A percentile compares a stretch with the other conserved stretches of the same genome.
These are phyloP conservation scores for Daldinia decipiens DNA, from an alignment of 495 filamentous ascomycete species.

Conservation along the genomic window DNA sequence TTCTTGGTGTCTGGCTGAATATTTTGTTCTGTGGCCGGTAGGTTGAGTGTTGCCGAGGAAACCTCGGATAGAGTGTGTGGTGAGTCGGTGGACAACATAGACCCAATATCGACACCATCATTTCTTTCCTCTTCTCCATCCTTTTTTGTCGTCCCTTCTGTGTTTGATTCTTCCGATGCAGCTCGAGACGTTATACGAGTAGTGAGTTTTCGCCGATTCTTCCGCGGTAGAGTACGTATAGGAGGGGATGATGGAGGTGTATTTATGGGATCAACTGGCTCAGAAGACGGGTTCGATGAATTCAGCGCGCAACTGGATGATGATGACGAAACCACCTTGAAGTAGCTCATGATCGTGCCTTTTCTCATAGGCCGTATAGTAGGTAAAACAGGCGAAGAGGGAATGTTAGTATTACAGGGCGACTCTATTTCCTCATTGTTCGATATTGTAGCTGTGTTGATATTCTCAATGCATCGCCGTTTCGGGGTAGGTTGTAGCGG, in stretches of 20 bases:
- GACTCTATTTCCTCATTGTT: not conserved
- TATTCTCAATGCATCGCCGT: conserved; percentile 29
- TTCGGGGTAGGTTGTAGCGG: conserved; percentile 29
- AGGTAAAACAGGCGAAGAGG: conserved; percentile 26
- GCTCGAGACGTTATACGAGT: conserved; percentile 42
- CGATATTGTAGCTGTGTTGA: not conserved
- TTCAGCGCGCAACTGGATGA: conserved; percentile 23
- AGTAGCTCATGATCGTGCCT: conserved; percentile 57
- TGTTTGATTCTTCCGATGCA: conserved; percentile 18
- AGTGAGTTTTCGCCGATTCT: conserved; percentile 52
- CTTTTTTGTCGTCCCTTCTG: conserved; percentile 1
- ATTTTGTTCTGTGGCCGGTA: not conserved
- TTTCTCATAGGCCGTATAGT: conserved; percentile 37
- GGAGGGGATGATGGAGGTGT: conserved; percentile 50
- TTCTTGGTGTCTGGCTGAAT: conserved; percentile 16
- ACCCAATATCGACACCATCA: not conserved
- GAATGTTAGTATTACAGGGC: not conserved
- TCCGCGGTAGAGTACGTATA: conserved; percentile 6
- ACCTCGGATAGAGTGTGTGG: conserved; percentile 13
- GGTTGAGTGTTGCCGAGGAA: conserved; percentile 17
- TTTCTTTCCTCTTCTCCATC: not conserved
- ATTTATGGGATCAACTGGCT: conserved; percentile 18
- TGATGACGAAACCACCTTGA: conserved; percentile 46
- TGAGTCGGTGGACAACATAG: not conserved
- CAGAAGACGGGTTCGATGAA: conserved; percentile 31